A percentile compares a stretch with the other conserved stretches of the same genome.
These are phyloP conservation scores for Colletotrichum sp. DNA, from an alignment of 2,329 filamentous ascomycete genomes.

Conservation along the genomic window DNA sequence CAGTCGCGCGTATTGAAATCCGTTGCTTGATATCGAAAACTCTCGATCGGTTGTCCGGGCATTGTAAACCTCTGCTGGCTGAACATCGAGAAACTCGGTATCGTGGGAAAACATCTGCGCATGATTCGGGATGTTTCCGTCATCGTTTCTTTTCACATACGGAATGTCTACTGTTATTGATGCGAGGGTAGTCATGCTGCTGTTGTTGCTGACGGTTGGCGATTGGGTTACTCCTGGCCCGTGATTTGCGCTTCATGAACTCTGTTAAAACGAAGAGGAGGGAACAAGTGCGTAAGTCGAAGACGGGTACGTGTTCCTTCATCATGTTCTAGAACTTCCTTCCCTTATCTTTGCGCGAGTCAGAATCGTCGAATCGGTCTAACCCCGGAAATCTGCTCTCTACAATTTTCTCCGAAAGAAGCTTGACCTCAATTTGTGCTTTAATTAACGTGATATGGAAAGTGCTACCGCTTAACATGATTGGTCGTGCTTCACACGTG, in stretches of 20 bases:
- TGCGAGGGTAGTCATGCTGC: background rate
- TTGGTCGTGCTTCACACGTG: background rate
- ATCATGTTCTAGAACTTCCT: background rate
- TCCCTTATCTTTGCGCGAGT: background rate
- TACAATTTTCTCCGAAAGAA: background rate
- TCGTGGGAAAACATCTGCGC: slow-evolving; percentile 5
- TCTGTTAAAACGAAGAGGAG: background rate
- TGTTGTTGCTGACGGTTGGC: background rate
- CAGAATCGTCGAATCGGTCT: background rate
- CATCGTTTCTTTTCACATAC: background rate
- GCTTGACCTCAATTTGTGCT: background rate
- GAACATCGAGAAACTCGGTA: background rate
- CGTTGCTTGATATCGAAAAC: background rate
- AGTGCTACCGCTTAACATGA: background rate
- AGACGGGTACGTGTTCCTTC: background rate
- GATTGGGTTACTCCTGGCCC: background rate
- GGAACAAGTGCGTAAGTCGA: background rate
- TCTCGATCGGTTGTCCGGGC: background rate
- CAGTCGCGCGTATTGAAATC: background rate
- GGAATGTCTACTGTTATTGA: background rate
- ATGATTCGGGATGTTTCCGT: background rate
- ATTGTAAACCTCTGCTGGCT: background rate
- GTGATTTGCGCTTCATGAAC: background rate
- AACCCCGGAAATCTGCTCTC: background rate
- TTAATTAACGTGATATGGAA: background rate